Conservation (phyloP, 768 basidiomycete species). For the Trametes villosa region DNA sequence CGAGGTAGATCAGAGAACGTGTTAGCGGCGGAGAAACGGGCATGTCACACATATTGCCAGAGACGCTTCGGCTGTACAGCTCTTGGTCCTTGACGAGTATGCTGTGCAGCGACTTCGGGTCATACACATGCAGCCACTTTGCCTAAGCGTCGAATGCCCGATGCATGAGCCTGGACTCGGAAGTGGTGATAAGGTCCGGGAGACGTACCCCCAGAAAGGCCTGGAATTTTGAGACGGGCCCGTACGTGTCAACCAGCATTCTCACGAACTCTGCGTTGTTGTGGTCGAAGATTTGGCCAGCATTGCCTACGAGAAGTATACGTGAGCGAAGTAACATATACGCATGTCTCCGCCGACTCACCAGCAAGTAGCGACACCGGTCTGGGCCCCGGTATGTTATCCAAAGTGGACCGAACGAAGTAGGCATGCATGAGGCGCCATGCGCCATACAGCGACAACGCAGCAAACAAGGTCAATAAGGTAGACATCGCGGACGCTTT, state of each 20-base stretch:
- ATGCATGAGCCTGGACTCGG: fast-evolving
- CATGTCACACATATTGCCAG: conserved; percentile 3
- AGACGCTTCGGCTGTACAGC: conserved; percentile 1
- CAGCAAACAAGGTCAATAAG: too few species aligned
- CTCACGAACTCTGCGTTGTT: background rate
- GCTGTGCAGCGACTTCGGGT: conserved; percentile 16
- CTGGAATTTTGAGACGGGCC: conserved; percentile 47
- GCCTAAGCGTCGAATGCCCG: background rate
- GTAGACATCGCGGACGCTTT: too few species aligned
- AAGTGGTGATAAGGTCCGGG: background rate
- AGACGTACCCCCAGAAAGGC: conserved; percentile 49
- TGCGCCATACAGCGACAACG: too few species aligned
- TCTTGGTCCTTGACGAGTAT: conserved; percentile 22
- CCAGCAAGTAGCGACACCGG: background rate
- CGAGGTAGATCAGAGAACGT: background rate
- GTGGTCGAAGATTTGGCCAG: background rate
- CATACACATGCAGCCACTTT: conserved; percentile 15
- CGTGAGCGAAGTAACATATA: background rate
- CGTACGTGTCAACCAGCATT: conserved; percentile 35
- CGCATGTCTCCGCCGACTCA: background rate
- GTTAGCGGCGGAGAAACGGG: too few species aligned
- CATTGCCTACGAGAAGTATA: background rate
- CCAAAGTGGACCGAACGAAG: background rate
- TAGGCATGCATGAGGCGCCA: too few species aligned
- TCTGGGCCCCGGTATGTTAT: background rate